A percentile compares a stretch with the other conserved stretches of the same genome.
These are phyloP conservation scores for Diospyros lotus DNA, from an alignment of 148 eudicot genomes.

Conservation along the genomic window DNA sequence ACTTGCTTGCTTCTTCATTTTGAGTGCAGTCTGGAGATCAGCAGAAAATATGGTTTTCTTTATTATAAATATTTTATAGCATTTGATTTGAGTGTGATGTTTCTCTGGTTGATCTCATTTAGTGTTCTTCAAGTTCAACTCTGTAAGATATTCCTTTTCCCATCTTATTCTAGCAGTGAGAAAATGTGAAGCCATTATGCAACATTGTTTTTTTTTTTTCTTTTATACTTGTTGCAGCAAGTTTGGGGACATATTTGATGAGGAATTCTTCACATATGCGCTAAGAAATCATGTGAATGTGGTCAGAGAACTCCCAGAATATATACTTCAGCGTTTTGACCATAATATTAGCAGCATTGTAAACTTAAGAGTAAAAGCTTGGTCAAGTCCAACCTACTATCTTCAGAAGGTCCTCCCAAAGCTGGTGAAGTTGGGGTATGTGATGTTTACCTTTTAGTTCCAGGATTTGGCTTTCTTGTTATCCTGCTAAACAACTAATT, in stretches of 20 bases:
- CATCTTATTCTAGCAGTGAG: slow-evolving; percentile 5
- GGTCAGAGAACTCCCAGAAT: slow-evolving; percentile 78
- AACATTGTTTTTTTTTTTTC: not conserved
- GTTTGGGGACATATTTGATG: slow-evolving; percentile 90
- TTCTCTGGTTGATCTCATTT: not conserved
- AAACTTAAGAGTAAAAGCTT: slow-evolving; percentile 88
- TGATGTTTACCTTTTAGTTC: slow-evolving; percentile 4
- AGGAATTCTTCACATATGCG: slow-evolving; percentile 87
- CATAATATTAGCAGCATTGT: slow-evolving; percentile 88
- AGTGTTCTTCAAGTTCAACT: not conserved
- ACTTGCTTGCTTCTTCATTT: not conserved
- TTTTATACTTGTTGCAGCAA: slow-evolving; percentile 53
- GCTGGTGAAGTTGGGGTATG: slow-evolving; percentile 70
- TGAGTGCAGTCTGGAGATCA: not conserved
- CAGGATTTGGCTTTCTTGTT: slow-evolving; percentile 5
- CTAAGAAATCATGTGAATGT: slow-evolving; percentile 80
- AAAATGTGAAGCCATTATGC: not conserved
- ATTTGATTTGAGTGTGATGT: not conserved
- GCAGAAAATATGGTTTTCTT: not conserved
- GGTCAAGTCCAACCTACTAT: slow-evolving; percentile 92
- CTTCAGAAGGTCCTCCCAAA: slow-evolving; percentile 83
- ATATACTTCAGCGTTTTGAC: slow-evolving; percentile 68
- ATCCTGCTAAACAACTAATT: not conserved
- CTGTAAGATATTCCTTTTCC: not conserved
- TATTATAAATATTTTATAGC: not conserved